phyloP scores from a whole-genome alignment of 331 rosid species.

The Ulmus americana region DNA sequence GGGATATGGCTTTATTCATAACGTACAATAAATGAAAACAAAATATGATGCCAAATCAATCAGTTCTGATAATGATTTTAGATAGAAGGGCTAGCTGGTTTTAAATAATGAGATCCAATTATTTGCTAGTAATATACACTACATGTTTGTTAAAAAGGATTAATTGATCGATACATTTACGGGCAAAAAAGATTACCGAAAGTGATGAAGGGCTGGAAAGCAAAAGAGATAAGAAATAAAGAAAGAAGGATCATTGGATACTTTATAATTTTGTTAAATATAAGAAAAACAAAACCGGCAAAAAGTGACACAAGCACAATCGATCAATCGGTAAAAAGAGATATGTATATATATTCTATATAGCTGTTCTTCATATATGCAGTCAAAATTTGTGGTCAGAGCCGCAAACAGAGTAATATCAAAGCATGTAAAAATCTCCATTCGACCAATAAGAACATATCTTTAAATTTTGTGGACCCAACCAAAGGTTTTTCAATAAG shows the following conservation, averaged over 20 bases:
- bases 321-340: conserved; percentile 27
- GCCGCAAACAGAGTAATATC: conserved; percentile 2
- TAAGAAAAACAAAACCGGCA: not conserved
- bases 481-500: not conserved
- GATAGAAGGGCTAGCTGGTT: not conserved
- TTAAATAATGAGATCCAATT: not conserved
- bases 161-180: too few relatives aligned
- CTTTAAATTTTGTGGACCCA: conserved; percentile 24
- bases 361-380: conserved; percentile 15
- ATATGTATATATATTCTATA: conserved; percentile 20
- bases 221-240: not conserved
- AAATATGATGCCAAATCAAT: not conserved
- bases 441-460: conserved; percentile 21
- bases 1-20: not conserved
- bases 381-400: conserved; percentile 29
- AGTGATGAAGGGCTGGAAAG: conserved; percentile 6
- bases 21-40: too few relatives aligned
- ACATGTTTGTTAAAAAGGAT: too few relatives aligned
- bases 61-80: not conserved
- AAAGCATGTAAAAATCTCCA: conserved; percentile 11
- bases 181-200: not conserved
- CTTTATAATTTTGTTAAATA: conserved; percentile 17
- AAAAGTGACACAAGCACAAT: conserved; percentile 1
- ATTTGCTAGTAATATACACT: too few relatives aligned
- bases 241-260: conserved; percentile 1